phyloP scores from a whole-genome alignment of 176 grass and related monocot species.

The Aegilops umbellulata region DNA sequence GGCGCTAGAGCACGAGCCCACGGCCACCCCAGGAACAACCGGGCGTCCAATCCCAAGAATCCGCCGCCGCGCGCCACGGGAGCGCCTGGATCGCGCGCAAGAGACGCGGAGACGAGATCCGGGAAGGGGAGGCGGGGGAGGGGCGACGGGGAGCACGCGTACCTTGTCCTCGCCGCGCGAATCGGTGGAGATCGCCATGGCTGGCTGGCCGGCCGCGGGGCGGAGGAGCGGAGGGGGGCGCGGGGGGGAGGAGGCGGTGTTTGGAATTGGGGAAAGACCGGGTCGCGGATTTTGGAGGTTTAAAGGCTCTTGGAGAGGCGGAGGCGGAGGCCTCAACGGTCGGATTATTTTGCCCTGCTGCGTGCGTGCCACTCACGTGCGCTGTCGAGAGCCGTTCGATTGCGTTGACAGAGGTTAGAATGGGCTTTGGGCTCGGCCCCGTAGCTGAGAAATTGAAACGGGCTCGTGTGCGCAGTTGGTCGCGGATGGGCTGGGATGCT shows the following conservation, averaged over 20 bases:
- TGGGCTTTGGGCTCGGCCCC: not conserved
- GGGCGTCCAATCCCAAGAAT: not conserved
- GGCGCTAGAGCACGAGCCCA: not conserved
- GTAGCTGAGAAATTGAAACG: not conserved
- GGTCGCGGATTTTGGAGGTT: not conserved
- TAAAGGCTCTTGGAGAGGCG: not conserved
- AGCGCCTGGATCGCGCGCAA: not conserved
- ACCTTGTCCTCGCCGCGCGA: conserved; percentile 66
- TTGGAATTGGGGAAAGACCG: conserved; percentile 21
- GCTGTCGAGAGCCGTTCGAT: not conserved
- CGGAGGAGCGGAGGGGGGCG: not conserved
- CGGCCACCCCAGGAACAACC: not conserved
- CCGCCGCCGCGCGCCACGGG: not conserved
- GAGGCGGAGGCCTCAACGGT: conserved; percentile 51
- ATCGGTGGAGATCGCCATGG: conserved; percentile 73
- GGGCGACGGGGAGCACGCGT: not conserved
- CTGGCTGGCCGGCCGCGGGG: too few species aligned
- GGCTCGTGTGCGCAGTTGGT: not conserved
- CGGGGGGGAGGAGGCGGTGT: not conserved
- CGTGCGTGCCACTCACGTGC: conserved; percentile 32
- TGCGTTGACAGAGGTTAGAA: not conserved
- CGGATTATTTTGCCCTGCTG: conserved; percentile 27
- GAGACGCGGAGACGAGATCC: not conserved
- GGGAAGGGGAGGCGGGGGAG: not conserved
- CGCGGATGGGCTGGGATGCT: not conserved